Evolutionary conservation across 2,329 filamentous ascomycete species (phyloP).

Genomic region (Pseudogymnoascus sp.): DNA sequence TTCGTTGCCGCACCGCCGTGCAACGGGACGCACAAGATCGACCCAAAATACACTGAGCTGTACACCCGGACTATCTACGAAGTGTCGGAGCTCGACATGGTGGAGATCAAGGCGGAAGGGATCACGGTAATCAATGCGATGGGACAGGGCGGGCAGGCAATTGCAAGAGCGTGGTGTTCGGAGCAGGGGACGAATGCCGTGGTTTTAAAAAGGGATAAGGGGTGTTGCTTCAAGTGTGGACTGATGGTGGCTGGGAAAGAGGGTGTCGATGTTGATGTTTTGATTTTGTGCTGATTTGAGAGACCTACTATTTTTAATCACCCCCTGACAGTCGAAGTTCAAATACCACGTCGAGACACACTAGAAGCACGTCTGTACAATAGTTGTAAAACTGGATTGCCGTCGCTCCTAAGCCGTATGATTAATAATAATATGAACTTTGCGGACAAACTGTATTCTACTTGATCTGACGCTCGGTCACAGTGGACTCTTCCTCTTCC

Average conservation of each 20-base stretch:
- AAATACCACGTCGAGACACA: background rate
- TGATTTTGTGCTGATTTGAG: background rate
- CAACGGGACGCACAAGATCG: background rate
- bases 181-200: background rate
- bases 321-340: background rate
- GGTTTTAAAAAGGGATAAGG: background rate
- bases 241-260: background rate
- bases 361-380: background rate
- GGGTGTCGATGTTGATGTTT: background rate
- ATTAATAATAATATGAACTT: no score
- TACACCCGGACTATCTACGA: background rate
- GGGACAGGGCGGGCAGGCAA: background rate
- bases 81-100: background rate
- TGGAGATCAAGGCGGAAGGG: background rate
- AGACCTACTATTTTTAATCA: background rate
- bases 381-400: background rate
- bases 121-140: background rate
- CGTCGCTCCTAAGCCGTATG: no score
- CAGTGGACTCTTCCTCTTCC: no score
- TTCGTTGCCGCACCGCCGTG: background rate
- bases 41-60: background rate
- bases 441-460: no score
- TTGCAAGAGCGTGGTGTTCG: background rate
- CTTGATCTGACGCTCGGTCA: no score
- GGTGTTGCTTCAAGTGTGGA: background rate